Percentiles rank a stretch among this genome's conserved stretches.
phyloP scores from a whole-genome alignment of 495 filamentous ascomycete genomes.

The Bryoglossum gracile region DNA sequence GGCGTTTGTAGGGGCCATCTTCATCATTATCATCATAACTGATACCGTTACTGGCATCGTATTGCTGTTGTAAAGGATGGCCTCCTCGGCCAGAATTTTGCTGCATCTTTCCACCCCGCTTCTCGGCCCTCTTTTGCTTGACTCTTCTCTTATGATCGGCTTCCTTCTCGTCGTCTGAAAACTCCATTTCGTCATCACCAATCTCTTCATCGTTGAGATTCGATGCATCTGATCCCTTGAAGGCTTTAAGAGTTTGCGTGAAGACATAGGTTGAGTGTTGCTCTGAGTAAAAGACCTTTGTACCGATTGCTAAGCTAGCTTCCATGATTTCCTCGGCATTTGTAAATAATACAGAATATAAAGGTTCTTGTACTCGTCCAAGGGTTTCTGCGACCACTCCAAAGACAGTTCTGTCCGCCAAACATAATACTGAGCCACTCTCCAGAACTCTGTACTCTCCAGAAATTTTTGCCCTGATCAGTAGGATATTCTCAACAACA shows the following conservation, averaged over 20 bases:
- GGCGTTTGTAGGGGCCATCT: constrained; percentile 60
- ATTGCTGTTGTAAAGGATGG: constrained; percentile 25
- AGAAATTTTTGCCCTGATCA: constrained; percentile 71
- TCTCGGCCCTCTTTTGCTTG: constrained; percentile 54
- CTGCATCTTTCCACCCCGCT: constrained; percentile 36
- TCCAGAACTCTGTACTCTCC: constrained; percentile 82
- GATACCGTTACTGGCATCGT: constrained; percentile 26
- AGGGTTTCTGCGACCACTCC: constrained; percentile 76
- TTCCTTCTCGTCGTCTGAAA: constrained; percentile 93
- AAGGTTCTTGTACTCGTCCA: constrained; percentile 72
- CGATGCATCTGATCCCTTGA: constrained; percentile 86
- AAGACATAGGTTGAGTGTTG: constrained; percentile 72
- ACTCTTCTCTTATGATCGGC: constrained; percentile 61
- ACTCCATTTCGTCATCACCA: constrained; percentile 79
- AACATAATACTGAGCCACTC: constrained; percentile 72
- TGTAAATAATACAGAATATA: constrained; percentile 70
- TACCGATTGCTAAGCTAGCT: constrained; percentile 54
- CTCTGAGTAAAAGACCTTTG: constrained; percentile 68
- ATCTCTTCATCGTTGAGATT: constrained; percentile 92
- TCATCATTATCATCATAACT: constrained; percentile 46
- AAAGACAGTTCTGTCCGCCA: constrained; percentile 64
- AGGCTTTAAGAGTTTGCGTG: constrained; percentile 64
- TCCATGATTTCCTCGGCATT: constrained; percentile 57
- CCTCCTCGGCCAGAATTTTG: constrained; percentile 26
- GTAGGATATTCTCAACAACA: constrained; percentile 64